Percentiles rank a stretch among this genome's conserved stretches.
Evolutionary conservation across 805 yeast species (phyloP).

Genomic region (Nakazawaea anatomiae): DNA sequence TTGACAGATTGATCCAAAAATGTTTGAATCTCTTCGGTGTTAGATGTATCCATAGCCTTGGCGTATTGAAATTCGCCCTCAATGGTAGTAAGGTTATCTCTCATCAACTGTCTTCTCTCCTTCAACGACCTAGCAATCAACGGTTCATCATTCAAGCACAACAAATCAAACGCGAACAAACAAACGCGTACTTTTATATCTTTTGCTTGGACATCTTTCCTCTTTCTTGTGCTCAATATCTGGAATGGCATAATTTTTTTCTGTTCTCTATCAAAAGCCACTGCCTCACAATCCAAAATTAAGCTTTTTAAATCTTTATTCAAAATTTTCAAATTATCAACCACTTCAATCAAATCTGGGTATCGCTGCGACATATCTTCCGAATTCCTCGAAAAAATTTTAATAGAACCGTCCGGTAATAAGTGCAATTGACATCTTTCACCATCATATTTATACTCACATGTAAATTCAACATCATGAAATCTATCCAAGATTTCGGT

Average conservation of each 20-base stretch:
- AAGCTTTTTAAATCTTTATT: constrained; percentile 42
- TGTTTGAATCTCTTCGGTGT: constrained; percentile 66
- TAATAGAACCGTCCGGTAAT: constrained; percentile 55
- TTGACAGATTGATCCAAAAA: constrained; percentile 87
- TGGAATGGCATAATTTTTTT: constrained; percentile 91
- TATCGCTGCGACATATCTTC: constrained; percentile 96
- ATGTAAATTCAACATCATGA: constrained; percentile 78
- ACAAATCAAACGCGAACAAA: constrained; percentile 83
- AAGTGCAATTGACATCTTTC: constrained; percentile 95
- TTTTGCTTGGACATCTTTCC: constrained; percentile 84
- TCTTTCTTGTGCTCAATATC: constrained; percentile 84
- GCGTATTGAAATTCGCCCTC: constrained; percentile 84
- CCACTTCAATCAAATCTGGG: constrained; percentile 77
- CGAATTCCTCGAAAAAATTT: constrained; percentile 87
- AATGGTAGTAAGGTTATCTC: constrained; percentile 48
- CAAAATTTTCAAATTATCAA: constrained; percentile 36
- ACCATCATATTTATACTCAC: constrained; percentile 97
- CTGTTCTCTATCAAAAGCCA: constrained; percentile 85
- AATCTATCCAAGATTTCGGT: constrained; percentile 90
- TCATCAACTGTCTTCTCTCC: constrained; percentile 62
- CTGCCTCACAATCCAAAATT: constrained; percentile 94
- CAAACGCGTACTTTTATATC: constrained; percentile 91
- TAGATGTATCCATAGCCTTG: constrained; percentile 61
- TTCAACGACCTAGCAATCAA: constrained; percentile 59
- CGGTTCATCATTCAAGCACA: constrained; percentile 70